Evolutionary conservation across 768 basidiomycete species (phyloP).

Genomic region (Russula virescens): DNA sequence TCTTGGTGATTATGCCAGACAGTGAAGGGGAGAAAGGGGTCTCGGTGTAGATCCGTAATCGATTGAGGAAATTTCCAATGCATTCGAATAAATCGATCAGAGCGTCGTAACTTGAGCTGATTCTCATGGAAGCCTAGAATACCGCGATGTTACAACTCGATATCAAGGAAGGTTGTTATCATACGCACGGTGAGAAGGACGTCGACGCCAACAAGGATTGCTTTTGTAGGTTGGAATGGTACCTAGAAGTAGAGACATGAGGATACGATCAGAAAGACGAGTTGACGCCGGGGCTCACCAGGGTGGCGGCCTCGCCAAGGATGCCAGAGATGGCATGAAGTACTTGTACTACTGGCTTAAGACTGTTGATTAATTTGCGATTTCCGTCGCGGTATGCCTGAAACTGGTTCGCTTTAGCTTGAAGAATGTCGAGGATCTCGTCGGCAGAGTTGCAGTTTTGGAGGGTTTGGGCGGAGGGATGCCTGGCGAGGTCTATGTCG

Average conservation of each 20-base stretch:
- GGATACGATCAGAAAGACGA: background rate
- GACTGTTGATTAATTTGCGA: background rate
- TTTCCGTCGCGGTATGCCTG: background rate
- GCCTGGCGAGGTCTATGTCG: background rate
- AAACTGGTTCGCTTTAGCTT: background rate
- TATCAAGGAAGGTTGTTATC: background rate
- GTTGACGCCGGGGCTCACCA: background rate
- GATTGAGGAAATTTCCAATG: background rate
- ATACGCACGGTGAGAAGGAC: background rate
- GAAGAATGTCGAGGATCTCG: background rate
- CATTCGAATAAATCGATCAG: constrained; percentile 2
- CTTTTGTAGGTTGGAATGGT: background rate
- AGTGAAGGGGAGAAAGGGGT: background rate
- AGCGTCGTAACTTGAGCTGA: background rate
- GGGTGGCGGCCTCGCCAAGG: background rate
- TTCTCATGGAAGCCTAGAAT: background rate
- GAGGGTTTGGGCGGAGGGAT: background rate
- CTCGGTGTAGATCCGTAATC: background rate
- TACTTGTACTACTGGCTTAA: background rate
- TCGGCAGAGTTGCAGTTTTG: background rate
- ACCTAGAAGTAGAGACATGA: background rate
- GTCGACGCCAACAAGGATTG: background rate
- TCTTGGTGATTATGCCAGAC: background rate
- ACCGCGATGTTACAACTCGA: background rate
- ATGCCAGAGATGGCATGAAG: background rate